Evolutionary conservation across 768 basidiomycete genomes (phyloP).

Genomic region (Hygrophorus pudorinus): DNA sequence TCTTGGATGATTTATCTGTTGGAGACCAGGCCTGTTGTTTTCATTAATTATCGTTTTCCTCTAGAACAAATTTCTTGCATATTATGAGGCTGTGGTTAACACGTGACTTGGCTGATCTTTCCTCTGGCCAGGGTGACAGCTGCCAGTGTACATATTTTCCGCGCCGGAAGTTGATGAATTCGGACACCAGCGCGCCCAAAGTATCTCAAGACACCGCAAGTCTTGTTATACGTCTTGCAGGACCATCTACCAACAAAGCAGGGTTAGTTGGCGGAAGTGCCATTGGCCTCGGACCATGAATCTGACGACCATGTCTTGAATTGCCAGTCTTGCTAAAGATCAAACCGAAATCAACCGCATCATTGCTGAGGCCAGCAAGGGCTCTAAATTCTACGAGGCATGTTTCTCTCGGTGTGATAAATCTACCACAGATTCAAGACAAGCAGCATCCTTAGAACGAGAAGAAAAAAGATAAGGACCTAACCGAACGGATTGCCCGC

Average conservation of each 20-base stretch:
- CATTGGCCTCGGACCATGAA: neutral
- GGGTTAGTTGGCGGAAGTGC: constrained; percentile 41
- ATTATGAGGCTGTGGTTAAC: too few species aligned
- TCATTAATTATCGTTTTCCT: too few species aligned
- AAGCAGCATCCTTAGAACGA: constrained; percentile 48
- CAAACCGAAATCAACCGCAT: constrained; percentile 80
- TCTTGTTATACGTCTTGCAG: constrained; percentile 72
- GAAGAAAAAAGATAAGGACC: constrained; percentile 79
- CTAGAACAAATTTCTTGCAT: too few species aligned
- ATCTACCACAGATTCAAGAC: neutral
- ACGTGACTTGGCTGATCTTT: too few species aligned
- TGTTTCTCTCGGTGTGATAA: constrained; percentile 8
- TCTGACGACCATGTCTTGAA: neutral
- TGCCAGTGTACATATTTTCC: neutral
- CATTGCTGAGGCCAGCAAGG: constrained; percentile 86
- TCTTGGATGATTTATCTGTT: too few species aligned
- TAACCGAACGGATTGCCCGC: constrained; percentile 66
- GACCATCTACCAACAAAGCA: constrained; percentile 83
- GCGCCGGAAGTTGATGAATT: neutral
- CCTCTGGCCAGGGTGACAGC: neutral
- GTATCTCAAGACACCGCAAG: constrained; percentile 57
- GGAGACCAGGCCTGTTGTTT: too few species aligned
- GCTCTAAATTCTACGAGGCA: constrained; percentile 87
- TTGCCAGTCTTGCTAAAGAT: constrained; percentile 54
- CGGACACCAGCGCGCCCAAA: constrained; percentile 1